These are phyloP conservation scores for Globisporangium nodosum DNA, from an alignment of 352 stramenopile species.

Conservation along the genomic window DNA sequence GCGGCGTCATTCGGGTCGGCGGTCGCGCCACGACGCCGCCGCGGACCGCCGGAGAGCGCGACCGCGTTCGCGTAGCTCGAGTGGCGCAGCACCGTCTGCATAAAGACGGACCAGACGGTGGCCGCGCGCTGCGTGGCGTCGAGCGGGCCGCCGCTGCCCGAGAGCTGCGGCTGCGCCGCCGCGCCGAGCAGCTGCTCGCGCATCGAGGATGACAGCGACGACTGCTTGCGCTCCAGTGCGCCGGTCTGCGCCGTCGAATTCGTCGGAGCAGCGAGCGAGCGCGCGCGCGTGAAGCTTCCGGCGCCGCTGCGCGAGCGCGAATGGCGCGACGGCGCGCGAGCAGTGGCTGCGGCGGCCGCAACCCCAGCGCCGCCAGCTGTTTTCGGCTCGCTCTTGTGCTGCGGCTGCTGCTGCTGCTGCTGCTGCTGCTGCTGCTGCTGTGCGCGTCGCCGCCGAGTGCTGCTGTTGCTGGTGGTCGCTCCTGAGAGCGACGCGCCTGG, in stretches of 20 bases:
- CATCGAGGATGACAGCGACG: constrained; percentile 5
- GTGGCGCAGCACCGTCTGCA: constrained; percentile 14
- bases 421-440: neutral
- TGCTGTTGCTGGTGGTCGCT: neutral
- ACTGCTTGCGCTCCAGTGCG: constrained; percentile 10
- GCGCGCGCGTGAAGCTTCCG: constrained; percentile 3
- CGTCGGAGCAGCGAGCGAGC: neutral
- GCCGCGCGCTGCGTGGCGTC: constrained; percentile 5
- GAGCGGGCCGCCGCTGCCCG: constrained; percentile 2
- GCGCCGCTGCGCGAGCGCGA: constrained; percentile 10
- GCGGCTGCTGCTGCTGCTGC: no score
- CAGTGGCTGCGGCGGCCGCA: neutral
- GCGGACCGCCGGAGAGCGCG: constrained; percentile 8
- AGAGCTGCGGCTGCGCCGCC: neutral
- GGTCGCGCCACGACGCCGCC: neutral
- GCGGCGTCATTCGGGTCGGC: neutral
- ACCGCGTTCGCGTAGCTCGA: constrained; percentile 8
- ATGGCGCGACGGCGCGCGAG: neutral
- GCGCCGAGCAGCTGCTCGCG: constrained; percentile 1
- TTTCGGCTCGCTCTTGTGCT: neutral
- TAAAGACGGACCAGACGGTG: constrained; percentile 14
- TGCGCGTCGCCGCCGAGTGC: no score
- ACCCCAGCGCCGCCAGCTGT: neutral
- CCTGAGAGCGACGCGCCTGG: neutral
- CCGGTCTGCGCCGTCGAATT: neutral